Evolutionary conservation across 805 yeast genomes (phyloP), one percentile per base, ranked within the genome.

Genomic region (Ogataea populi-albae): DNA sequence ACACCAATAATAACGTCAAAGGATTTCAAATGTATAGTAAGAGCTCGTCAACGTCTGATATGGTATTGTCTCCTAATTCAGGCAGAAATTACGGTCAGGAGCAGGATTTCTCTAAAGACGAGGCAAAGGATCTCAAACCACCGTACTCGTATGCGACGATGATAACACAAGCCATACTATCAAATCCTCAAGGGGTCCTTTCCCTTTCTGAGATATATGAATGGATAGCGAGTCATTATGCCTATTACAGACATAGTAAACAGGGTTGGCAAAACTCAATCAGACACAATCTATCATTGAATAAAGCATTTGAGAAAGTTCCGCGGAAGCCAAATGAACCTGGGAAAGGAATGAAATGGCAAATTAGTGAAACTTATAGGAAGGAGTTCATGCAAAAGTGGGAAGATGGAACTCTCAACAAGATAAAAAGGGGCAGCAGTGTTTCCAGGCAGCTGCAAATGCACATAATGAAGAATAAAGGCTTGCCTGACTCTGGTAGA

Each of bases 341-440:
- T 0, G 98, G 99, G 12, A 93, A 93, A 61, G 98, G 98, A 46
- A 91, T 93, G 95, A 93, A 93, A 64, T 93, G 99, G 99, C 94
- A 88, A 64, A 89, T 93, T 40, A 79, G 88, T 45, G 93, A 86
- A 26, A 66, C 79, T 31, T 91, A 84, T 59, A 81, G 83, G 52
- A 80, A 79, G 29, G 98, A 93, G 46, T 89, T 89, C 52, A 62
- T 89, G 57, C 75, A 73, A 48, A 86, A 88, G 65, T 79, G 89
- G 64, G 77, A 76, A 40, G 79, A 75, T 41, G 96, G 96, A 11
- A 74, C 82, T 25, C 62, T 84, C 32, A 76, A 79, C 49, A 85
- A 84, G 52, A 72, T 80, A 14, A 77, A 86, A 64, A 66, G 95
- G 49, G 95, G 95, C 6, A 78, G 86, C 8, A 77, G 86, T 22